Evolutionary conservation across 176 grass and related monocot species (phyloP).

Genomic region (Oryza australiensis): DNA sequence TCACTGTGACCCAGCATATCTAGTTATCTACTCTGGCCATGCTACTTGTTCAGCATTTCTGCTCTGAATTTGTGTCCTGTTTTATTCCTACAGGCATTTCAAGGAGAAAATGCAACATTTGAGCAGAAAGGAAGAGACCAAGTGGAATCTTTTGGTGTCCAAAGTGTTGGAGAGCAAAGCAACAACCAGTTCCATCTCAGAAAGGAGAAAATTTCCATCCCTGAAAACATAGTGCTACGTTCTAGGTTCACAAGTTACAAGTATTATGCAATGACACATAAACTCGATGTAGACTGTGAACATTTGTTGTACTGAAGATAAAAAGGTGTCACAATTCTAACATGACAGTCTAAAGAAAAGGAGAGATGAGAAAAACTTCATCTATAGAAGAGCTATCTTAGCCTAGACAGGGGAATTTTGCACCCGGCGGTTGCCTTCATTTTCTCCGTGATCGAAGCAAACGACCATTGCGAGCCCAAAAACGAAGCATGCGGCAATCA

Average conservation of each 20-base stretch:
- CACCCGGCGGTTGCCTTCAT: neutral
- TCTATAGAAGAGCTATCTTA: neutral
- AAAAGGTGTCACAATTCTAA: no score
- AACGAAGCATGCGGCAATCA: neutral
- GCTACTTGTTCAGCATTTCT: neutral
- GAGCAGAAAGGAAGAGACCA: slow-evolving; percentile 65
- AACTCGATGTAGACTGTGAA: no score
- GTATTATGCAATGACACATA: no score
- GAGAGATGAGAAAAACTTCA: no score
- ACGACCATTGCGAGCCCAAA: neutral
- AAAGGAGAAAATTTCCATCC: slow-evolving; percentile 15
- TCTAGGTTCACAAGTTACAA: no score
- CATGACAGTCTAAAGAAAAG: neutral
- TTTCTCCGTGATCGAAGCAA: neutral
- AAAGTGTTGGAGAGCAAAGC: slow-evolving; percentile 61
- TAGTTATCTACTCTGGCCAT: neutral
- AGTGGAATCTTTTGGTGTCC: slow-evolving; percentile 65
- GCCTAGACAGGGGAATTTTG: neutral
- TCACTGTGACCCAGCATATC: neutral
- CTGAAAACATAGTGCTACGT: neutral
- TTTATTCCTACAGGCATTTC: slow-evolving; percentile 60
- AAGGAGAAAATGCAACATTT: slow-evolving; percentile 61
- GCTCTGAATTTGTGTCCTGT: neutral
- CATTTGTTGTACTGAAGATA: neutral
- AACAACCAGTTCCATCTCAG: slow-evolving; percentile 37